Evolutionary conservation across 2,329 filamentous ascomycete species (phyloP).

Genomic region (Fusarium albosuccineum): DNA sequence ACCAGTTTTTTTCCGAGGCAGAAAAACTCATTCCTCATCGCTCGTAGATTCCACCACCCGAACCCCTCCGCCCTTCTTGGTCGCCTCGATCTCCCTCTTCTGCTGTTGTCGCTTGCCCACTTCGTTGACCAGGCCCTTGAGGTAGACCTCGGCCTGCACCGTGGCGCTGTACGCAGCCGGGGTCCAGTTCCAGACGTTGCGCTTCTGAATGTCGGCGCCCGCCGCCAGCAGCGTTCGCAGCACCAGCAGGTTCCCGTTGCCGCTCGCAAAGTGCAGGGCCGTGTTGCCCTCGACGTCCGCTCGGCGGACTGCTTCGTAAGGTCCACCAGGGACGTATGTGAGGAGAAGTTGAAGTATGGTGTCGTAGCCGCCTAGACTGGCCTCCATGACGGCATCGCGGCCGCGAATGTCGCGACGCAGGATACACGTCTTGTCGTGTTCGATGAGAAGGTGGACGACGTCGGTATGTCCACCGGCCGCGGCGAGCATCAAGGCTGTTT

Average conservation of each 20-base stretch:
- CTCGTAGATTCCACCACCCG: slow-evolving; percentile 59
- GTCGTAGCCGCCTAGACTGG: slow-evolving; percentile 71
- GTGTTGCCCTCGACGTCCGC: slow-evolving; percentile 84
- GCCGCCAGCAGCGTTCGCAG: slow-evolving; percentile 82
- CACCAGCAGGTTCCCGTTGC: slow-evolving; percentile 83
- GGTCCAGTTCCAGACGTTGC: slow-evolving; percentile 84
- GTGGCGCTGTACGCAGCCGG: slow-evolving; percentile 86
- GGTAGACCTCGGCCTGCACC: slow-evolving; percentile 86
- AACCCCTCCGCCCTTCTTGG: slow-evolving; percentile 58
- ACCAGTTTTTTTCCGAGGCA: not conserved
- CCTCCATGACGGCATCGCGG: slow-evolving; percentile 79
- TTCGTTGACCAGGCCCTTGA: slow-evolving; percentile 81
- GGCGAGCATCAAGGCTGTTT: slow-evolving; percentile 87
- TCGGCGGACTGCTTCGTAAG: slow-evolving; percentile 65
- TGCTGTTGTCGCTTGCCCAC: slow-evolving; percentile 69
- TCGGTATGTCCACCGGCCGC: slow-evolving; percentile 77
- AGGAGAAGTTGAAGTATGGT: slow-evolving; percentile 74
- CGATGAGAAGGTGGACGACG: slow-evolving; percentile 78
- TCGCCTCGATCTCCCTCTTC: slow-evolving; percentile 53
- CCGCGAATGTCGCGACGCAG: slow-evolving; percentile 75
- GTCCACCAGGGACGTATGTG: slow-evolving; percentile 70
- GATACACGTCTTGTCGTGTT: slow-evolving; percentile 72
- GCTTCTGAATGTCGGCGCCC: slow-evolving; percentile 79
- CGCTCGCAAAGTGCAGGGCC: slow-evolving; percentile 86
- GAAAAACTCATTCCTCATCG: slow-evolving; percentile 46